Base-by-base conservation (phyloP, 345 rosid species). In the Hypericum androsaemum region DNA sequence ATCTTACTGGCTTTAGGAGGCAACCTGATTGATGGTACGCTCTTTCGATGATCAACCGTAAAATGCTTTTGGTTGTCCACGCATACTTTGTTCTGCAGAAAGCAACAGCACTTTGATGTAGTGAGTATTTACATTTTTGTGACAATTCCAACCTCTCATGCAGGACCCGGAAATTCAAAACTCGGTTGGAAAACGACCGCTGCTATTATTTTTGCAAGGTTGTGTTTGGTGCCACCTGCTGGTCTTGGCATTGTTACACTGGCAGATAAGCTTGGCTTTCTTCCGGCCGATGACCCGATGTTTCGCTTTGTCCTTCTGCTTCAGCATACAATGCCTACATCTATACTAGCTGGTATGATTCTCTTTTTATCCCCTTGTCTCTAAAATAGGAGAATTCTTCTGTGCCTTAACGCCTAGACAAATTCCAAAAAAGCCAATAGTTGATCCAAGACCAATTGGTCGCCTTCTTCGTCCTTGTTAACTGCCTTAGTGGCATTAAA, bases 251-350 rank as follows among this genome's bases (percentile, higher is more conserved):
- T 88, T 44, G 96, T 94, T 53, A 86, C 58, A 52, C 66, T 94
- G 76, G 99, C 97, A 65, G 96, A 94, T 78, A 94, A 75, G 73
- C 83, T 94, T 14, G 96, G 99, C n/a, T 88, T 94, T 71, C 89
- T 94, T 43, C 95, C 97, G n/a, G 62, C 78, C 39, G 83, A 68
- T 12, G 99, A 94, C 74, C 82, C 82, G 74, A 94, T 94, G 97
- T 88, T 94, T 72, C 75, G 81, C 54, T 94, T 92, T 62, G 96
- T 94, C 52, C 66, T 88, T 22, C 89, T 94, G 37, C 81, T 94
- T 59, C 97, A 94, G 69, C 96, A 94, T 57, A 43, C 99, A 56
- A 94, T 88, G 99, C 99, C 99, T 28, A 88, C 97, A 64, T 94
- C 99, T 14, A 78, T 94, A 39, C 99, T 94, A 49, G 72, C 99